Evolutionary conservation across 202 grass and related monocot genomes (phyloP).

Genomic region (Zoysia matrella): DNA sequence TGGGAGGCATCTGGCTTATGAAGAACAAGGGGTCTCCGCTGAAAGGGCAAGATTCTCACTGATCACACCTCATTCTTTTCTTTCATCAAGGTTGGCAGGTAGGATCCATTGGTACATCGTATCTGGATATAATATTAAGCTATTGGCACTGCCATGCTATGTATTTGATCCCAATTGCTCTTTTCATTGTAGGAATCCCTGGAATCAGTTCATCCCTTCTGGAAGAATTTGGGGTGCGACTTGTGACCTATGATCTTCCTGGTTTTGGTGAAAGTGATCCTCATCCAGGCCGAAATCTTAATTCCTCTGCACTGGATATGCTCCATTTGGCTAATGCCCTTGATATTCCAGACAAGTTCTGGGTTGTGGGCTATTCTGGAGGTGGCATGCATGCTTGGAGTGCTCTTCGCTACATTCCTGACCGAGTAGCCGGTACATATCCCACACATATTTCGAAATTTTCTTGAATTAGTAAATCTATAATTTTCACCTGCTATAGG

Average conservation of each 20-base stretch:
- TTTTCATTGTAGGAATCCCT: constrained; percentile 72
- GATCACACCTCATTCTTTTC: constrained; percentile 90
- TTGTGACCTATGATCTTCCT: constrained; percentile 89
- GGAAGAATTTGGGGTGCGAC: constrained; percentile 87
- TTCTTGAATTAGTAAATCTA: neutral
- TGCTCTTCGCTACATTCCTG: constrained; percentile 90
- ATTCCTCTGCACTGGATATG: constrained; percentile 89
- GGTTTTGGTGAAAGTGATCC: constrained; percentile 99
- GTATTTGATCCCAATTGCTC: constrained; percentile 37
- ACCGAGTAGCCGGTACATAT: constrained; percentile 71
- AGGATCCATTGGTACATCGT: constrained; percentile 14
- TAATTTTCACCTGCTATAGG: neutral
- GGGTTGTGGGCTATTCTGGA: constrained; percentile 91
- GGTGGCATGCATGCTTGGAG: constrained; percentile 94
- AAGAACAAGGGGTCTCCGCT: constrained; percentile 80
- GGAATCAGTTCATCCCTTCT: constrained; percentile 73
- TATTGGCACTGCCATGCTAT: constrained; percentile 15
- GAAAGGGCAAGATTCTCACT: constrained; percentile 80
- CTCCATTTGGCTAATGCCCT: constrained; percentile 81
- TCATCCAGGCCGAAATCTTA: constrained; percentile 73
- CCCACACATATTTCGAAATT: neutral
- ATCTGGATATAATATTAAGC: neutral
- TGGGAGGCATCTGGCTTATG: constrained; percentile 81
- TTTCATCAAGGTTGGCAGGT: constrained; percentile 93
- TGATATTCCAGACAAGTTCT: constrained; percentile 67